These are phyloP conservation scores for Thinopyrum elongatum DNA, from an alignment of 176 grass and related monocot genomes.

Conservation along the genomic window DNA sequence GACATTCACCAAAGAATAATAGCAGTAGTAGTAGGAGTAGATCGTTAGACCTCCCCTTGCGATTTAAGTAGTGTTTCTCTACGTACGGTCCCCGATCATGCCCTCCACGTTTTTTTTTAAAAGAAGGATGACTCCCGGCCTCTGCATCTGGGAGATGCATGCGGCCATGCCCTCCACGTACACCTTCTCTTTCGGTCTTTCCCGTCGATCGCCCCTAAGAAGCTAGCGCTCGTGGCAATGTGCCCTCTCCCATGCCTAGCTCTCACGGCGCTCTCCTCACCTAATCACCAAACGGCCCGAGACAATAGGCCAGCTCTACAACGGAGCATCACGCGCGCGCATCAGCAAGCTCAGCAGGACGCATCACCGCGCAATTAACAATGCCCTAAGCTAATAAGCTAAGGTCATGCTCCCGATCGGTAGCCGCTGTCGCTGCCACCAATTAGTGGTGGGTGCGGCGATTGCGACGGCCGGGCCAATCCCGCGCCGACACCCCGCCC, in stretches of 20 bases:
- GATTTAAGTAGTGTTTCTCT: slow-evolving; percentile 15
- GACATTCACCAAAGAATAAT: slow-evolving; percentile 25
- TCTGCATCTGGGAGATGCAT: too few species aligned
- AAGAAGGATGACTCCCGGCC: too few species aligned
- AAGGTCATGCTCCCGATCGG: not conserved
- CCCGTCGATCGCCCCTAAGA: not conserved
- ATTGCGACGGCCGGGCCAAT: not conserved
- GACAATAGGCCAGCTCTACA: not conserved
- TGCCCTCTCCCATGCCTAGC: not conserved
- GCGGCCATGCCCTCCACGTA: slow-evolving; percentile 26
- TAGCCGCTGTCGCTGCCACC: slow-evolving; percentile 25
- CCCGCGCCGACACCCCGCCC: not conserved
- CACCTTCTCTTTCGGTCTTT: not conserved
- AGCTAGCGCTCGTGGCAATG: not conserved
- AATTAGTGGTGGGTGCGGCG: not conserved
- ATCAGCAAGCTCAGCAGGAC: slow-evolving; percentile 15
- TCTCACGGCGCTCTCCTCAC: not conserved
- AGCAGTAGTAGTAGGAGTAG: slow-evolving; percentile 3
- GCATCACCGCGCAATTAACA: slow-evolving; percentile 2
- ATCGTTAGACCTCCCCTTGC: slow-evolving; percentile 5
- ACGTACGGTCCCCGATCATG: not conserved
- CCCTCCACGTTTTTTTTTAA: too few species aligned
- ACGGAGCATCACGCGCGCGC: not conserved
- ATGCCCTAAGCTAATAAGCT: slow-evolving; percentile 2
- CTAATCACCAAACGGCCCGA: not conserved